Base-by-base conservation (phyloP, 805 yeast species). In the Candida saitoana region DNA sequence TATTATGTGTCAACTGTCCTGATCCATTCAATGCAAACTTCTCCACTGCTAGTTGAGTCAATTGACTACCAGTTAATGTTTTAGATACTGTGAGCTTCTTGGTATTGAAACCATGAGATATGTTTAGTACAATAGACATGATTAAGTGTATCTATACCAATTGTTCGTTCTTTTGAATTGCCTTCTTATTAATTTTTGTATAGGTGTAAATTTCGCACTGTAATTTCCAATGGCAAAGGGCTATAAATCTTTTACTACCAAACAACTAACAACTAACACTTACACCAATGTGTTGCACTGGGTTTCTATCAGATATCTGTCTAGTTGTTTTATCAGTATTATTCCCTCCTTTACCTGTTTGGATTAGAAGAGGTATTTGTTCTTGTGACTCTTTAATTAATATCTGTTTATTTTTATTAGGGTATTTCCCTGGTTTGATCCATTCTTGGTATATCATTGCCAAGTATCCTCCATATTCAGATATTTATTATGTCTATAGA, bases 281-380 rank as follows among this genome's bases (percentile, higher is more conserved):
- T 7, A 22, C 27, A 11, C 27, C 27, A n/a, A 22, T 22, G 27
- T 39, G 46, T 25, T 44, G 44, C 49, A 58, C 63, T 57, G 61
- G 53, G 22, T 69, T 73, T 44, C 49, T 65, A 27, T 58, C 73
- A 3, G 90, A 84, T 56, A 55, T 80, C n/a, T 56, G 79, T 11
- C 73, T 85, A 12, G 78, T 80, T 43, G 49, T 80, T 1, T 56
- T 80, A 5, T 82, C 87, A 2, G 71, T 83, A 38, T 67, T 84
- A 39, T 71, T 82, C 55, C 93, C 95, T 2, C 93, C 93, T 0
- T 66, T 84, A 9, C 86, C 90, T 0, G 89, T 85, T 8, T 62
- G 80, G 59, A 69, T 82, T 29, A 71, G 88, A 54, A 65, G 79
- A 37, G 93, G 93, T 1, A 40, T 76, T 12, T 79, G 78, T 50